These are phyloP conservation scores for Pseudogymnoascus sp. DNA, from an alignment of 2,329 filamentous ascomycete species.

Conservation along the genomic window DNA sequence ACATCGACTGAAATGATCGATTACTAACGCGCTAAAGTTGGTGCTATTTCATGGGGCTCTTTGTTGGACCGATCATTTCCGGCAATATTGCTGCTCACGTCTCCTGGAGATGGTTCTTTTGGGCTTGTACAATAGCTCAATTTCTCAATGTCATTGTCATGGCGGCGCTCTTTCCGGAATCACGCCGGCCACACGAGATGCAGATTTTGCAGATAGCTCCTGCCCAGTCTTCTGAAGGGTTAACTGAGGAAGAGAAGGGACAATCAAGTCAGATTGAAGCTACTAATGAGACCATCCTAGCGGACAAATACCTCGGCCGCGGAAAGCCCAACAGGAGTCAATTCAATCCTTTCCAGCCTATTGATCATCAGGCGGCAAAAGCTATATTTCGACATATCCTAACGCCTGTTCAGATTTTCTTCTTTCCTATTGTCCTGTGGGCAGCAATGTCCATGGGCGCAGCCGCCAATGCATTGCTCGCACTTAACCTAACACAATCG, in stretches of 20 bases:
- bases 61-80: slow-evolving; percentile 38
- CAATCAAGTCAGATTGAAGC: no score
- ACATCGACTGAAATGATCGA: not conserved
- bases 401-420: slow-evolving; percentile 54
- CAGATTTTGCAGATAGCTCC: no score
- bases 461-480: slow-evolving; percentile 47
- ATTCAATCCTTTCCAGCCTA: slow-evolving; percentile 40
- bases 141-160: slow-evolving; percentile 38
- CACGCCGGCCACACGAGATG: slow-evolving; percentile 20
- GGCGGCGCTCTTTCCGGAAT: slow-evolving; percentile 56
- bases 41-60: slow-evolving; percentile 35
- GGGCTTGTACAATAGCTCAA: slow-evolving; percentile 30
- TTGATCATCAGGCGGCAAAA: slow-evolving; percentile 22
- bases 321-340: slow-evolving; percentile 46
- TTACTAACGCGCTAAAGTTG: slow-evolving; percentile 16
- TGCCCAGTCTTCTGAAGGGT: no score
- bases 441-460: slow-evolving; percentile 53
- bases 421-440: slow-evolving; percentile 55
- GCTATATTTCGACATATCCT: slow-evolving; percentile 47
- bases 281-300: not conserved
- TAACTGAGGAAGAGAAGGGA: no score
- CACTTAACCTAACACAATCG: slow-evolving; percentile 47
- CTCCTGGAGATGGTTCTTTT: slow-evolving; percentile 39
- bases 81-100: slow-evolving; percentile 39
- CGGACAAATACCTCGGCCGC: slow-evolving; percentile 45